A percentile compares a stretch with the other conserved stretches of the same genome.
Conservation (phyloP, 2,329 filamentous ascomycete species). For the Aspergillus calidoustus region DNA sequence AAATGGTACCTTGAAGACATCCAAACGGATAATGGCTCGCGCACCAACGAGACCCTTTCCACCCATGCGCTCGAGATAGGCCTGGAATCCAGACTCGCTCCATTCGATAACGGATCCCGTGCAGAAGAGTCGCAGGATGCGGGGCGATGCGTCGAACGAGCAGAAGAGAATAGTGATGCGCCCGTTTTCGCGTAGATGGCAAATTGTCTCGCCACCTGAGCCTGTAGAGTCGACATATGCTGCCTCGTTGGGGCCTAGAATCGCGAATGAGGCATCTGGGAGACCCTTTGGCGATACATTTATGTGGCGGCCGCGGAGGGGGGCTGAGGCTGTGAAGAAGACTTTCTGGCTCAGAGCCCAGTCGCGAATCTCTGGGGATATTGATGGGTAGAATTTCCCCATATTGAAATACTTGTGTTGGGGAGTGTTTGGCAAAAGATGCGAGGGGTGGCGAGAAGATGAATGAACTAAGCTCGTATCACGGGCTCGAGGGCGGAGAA, state of each 20-base stretch:
- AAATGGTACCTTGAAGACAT: slow-evolving; percentile 60
- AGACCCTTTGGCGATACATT: slow-evolving; percentile 79
- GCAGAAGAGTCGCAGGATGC: slow-evolving; percentile 70
- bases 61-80: slow-evolving; percentile 52
- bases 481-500: background rate
- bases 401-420: slow-evolving; percentile 45
- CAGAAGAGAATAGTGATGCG: slow-evolving; percentile 76
- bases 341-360: slow-evolving; percentile 72
- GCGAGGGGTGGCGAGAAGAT: background rate
- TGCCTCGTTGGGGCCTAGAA: slow-evolving; percentile 62
- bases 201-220: slow-evolving; percentile 75
- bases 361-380: slow-evolving; percentile 59
- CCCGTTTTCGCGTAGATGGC: slow-evolving; percentile 76
- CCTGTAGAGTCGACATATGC: slow-evolving; percentile 77
- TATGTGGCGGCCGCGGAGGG: slow-evolving; percentile 69
- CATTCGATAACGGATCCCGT: slow-evolving; percentile 63
- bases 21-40: slow-evolving; percentile 64
- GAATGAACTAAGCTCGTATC: background rate
- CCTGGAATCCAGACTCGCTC: slow-evolving; percentile 56
- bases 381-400: slow-evolving; percentile 62
- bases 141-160: slow-evolving; percentile 63
- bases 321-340: slow-evolving; percentile 77
- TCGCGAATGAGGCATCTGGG: slow-evolving; percentile 63
- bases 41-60: slow-evolving; percentile 53
- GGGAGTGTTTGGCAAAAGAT: background rate